These are phyloP conservation scores for Marvania coccoides DNA, from an alignment of 139 green algal genomes.

Conservation along the genomic window DNA sequence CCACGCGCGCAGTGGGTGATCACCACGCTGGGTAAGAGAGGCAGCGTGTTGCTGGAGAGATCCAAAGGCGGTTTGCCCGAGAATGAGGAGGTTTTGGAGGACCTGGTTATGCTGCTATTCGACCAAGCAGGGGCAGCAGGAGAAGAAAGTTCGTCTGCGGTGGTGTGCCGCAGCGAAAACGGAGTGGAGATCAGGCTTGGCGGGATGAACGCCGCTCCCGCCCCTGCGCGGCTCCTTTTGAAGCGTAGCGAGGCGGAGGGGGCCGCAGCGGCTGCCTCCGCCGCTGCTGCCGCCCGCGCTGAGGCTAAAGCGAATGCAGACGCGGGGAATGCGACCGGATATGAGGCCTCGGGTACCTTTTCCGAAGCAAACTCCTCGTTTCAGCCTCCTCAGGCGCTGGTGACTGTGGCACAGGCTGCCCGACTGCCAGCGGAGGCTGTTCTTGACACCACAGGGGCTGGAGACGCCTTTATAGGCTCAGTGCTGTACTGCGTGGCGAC, in stretches of 20 bases:
- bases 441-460: slow-evolving; percentile 87
- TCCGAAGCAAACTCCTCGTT: too few relatives aligned
- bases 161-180: too few relatives aligned
- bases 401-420: slow-evolving; percentile 26
- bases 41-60: slow-evolving; percentile 59
- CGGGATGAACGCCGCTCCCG: too few relatives aligned
- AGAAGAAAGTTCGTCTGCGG: too few relatives aligned
- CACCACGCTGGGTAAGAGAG: slow-evolving; percentile 58
- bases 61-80: neutral
- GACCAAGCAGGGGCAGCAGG: neutral
- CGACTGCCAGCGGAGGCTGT: slow-evolving; percentile 35
- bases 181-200: too few relatives aligned
- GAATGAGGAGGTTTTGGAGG: slow-evolving; percentile 1
- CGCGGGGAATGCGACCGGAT: slow-evolving; percentile 21
- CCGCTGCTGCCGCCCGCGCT: slow-evolving; percentile 24
- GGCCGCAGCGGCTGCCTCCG: slow-evolving; percentile 2
- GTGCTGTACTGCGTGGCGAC: slow-evolving; percentile 69
- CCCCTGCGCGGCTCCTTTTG: too few relatives aligned
- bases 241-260: too few relatives aligned
- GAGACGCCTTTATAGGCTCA: slow-evolving; percentile 87
- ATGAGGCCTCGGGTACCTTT: slow-evolving; percentile 6
- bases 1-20: slow-evolving; percentile 51
- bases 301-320: slow-evolving; percentile 62
- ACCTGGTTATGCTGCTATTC: slow-evolving; percentile 17
- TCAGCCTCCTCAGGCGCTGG: neutral